Evolutionary conservation across 176 grass and related monocot species (phyloP).

Genomic region (barley (Hordeum vulgare)): DNA sequence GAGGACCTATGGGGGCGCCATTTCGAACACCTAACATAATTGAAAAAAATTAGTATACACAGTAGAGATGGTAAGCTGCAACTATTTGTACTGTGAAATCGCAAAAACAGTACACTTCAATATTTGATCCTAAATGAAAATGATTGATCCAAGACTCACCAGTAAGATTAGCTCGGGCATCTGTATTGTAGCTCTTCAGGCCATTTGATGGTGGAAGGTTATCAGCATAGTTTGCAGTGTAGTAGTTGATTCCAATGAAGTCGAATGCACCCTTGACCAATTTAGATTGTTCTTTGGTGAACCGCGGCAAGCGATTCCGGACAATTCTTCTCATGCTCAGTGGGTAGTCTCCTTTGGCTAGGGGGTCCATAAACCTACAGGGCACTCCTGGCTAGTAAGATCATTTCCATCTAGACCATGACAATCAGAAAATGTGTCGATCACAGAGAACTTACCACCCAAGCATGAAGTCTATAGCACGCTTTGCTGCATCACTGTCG

Average conservation of each 20-base stretch:
- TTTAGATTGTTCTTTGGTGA: conserved; percentile 40
- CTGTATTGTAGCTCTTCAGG: conserved; percentile 13
- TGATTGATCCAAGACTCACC: not conserved
- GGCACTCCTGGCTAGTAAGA: not conserved
- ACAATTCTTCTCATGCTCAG: conserved; percentile 39
- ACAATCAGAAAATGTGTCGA: not conserved
- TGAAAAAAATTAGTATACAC: not conserved
- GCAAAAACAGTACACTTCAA: not conserved
- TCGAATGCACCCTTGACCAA: conserved; percentile 48
- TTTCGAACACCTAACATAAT: conserved; percentile 33
- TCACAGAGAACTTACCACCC: conserved; percentile 44
- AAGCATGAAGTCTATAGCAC: conserved; percentile 52
- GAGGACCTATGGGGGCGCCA: conserved; percentile 44
- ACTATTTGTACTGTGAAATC: not conserved
- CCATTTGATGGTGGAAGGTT: conserved; percentile 14
- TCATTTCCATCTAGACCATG: not conserved
- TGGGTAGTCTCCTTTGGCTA: conserved; percentile 41
- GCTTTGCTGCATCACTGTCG: conserved; percentile 32
- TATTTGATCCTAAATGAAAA: not conserved
- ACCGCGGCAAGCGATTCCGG: conserved; percentile 34
- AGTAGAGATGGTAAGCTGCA: not conserved
- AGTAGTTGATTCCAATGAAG: conserved; percentile 75
- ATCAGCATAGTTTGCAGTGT: conserved; percentile 30
- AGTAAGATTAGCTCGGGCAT: conserved; percentile 20
- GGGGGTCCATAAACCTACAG: conserved; percentile 45